Evolutionary conservation across 306 rosid species (phyloP).

Genomic region (Vigna hirtella): DNA sequence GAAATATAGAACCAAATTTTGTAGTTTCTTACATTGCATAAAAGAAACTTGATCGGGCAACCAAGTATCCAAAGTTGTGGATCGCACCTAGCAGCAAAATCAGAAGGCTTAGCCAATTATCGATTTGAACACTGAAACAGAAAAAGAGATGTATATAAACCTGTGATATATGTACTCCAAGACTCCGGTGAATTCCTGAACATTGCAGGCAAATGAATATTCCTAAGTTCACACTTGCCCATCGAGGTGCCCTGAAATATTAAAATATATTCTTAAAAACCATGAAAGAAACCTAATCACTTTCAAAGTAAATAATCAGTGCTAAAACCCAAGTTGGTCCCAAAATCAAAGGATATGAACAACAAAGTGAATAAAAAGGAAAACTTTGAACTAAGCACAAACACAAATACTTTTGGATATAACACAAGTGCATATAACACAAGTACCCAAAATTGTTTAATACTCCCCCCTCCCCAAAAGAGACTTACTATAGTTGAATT

Average conservation of each 20-base stretch:
- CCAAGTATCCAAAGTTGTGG: constrained; percentile 97
- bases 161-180: constrained; percentile 97
- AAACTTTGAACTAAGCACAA: not conserved
- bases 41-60: constrained; percentile 89
- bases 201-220: constrained; percentile 94
- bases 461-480: too few species aligned
- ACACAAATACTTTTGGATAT: not conserved
- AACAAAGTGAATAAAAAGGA: constrained; percentile 28
- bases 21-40: constrained; percentile 81
- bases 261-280: constrained; percentile 10
- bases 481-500: too few species aligned
- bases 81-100: constrained; percentile 73
- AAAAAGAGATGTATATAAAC: constrained; percentile 46
- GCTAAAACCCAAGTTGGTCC: not conserved
- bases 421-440: not conserved
- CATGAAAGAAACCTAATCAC: constrained; percentile 10
- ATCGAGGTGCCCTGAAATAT: constrained; percentile 87
- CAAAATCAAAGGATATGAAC: constrained; percentile 4
- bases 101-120: constrained; percentile 41
- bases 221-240: constrained; percentile 98
- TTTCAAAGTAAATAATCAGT: not conserved
- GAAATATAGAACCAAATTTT: constrained; percentile 29
- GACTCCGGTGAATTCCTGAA: constrained; percentile 96
- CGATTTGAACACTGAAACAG: constrained; percentile 15
- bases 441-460: not conserved